These are phyloP conservation scores for Solanum hybrid DNA, from an alignment of 305 asterid species.

Conservation along the genomic window DNA sequence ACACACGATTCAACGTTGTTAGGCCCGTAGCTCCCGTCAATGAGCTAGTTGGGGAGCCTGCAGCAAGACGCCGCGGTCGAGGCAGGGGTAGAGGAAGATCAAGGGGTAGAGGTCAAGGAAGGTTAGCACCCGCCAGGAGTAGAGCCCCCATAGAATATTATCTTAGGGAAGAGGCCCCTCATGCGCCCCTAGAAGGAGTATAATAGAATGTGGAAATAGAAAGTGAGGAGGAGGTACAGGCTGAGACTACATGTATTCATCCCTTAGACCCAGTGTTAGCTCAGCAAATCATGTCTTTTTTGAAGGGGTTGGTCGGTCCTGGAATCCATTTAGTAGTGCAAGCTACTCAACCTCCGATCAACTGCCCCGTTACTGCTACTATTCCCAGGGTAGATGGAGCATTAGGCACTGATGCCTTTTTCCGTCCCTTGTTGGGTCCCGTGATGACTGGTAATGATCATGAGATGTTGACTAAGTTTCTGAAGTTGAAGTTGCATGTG, in stretches of 20 bases:
- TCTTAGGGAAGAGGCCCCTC: background rate
- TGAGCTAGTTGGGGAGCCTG: background rate
- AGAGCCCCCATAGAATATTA: background rate
- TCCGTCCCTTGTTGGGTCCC: background rate
- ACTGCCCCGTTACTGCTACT: background rate
- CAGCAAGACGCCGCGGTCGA: accelerated
- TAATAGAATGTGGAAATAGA: background rate
- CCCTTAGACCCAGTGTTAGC: background rate
- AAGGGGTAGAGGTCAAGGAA: background rate
- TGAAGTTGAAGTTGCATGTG: background rate
- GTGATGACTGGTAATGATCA: background rate
- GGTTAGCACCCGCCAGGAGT: background rate
- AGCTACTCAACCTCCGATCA: background rate
- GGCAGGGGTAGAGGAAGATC: background rate
- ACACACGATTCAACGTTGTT: background rate
- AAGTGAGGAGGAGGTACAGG: background rate
- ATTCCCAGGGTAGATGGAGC: background rate
- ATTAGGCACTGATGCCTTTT: background rate
- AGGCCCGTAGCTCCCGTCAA: background rate
- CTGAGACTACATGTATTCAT: background rate
- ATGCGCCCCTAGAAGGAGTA: background rate
- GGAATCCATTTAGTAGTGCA: background rate
- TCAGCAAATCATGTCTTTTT: background rate
- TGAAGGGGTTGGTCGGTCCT: background rate
- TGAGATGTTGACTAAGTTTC: background rate